Conservation (phyloP, 2,329 filamentous ascomycete genomes). For the Alternaria atra region DNA sequence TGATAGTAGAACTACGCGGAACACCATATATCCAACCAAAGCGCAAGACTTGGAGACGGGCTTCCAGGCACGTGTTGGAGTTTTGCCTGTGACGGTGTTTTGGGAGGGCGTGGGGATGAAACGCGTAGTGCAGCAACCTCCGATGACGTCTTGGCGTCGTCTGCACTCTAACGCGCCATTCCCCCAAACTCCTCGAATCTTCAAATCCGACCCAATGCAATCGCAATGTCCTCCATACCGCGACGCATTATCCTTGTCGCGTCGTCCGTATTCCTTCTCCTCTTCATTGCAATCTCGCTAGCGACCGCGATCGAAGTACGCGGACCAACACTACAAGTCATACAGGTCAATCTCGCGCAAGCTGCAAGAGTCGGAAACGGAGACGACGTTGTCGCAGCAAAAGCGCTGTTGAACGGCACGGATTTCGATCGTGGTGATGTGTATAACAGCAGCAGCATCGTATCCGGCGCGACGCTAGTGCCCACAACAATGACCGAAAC, state of each 20-base stretch:
- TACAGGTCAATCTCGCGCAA: slow-evolving; percentile 38
- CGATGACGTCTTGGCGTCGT: slow-evolving; percentile 13
- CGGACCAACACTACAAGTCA: slow-evolving; percentile 30
- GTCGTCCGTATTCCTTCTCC: slow-evolving; percentile 35
- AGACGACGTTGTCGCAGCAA: slow-evolving; percentile 27
- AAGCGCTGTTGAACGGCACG: slow-evolving; percentile 40
- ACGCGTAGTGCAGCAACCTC: slow-evolving; percentile 28
- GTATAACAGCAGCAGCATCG: slow-evolving; percentile 29
- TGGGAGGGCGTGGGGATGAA: slow-evolving; percentile 24
- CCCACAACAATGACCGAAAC: slow-evolving; percentile 26
- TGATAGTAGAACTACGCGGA: too few species aligned
- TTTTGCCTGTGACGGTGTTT: slow-evolving; percentile 1
- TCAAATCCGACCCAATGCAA: background rate
- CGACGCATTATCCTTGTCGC: slow-evolving; percentile 33
- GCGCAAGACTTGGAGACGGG: too few species aligned
- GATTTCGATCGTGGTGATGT: slow-evolving; percentile 42
- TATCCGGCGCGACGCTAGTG: slow-evolving; percentile 20
- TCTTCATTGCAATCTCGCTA: slow-evolving; percentile 43
- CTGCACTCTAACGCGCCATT: background rate
- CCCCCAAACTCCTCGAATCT: background rate
- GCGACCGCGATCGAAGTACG: slow-evolving; percentile 41
- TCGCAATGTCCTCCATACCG: slow-evolving; percentile 30
- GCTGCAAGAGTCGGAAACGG: slow-evolving; percentile 32
- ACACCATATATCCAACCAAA: too few species aligned
- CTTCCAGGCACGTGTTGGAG: background rate